Evolutionary conservation across 176 grass and related monocot genomes (phyloP), one percentile per base, ranked within the genome.

Genomic region (Oryza punctata): DNA sequence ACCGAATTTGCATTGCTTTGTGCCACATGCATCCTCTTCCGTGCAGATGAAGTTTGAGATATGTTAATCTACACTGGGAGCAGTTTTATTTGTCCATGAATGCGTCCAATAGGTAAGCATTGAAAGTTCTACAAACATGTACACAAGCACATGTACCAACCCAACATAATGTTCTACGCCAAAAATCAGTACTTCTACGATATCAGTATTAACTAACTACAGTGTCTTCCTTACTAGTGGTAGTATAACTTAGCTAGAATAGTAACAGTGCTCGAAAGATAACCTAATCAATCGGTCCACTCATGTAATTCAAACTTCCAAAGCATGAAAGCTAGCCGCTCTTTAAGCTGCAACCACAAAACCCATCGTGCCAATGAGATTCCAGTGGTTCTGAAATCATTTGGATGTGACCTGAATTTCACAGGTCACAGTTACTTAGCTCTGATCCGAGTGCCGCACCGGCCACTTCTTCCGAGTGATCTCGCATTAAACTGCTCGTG

Each of bases 311-410:
- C 7, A 9, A 40, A 40, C 38, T 40, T 40, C 10, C 18, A 78
- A 85, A 89, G 71, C 82, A 2, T 63, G 76, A 70, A 76, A 81
- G 70, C 11, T 75, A 1, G 23, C 21, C 3, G 41, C 10, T 71
- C 77, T 76, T 89, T 85, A 85, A 49, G 19, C 54, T 0, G 41
- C 78, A 67, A 7, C 57, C 83, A 63, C 52, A 75, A 44, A 19
- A 33, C 23, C 19, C 9, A 81, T 41, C 57, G 33, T 86, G 65
- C 78, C 11, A 57, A 35, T 54, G 21, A 27, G 75, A 74, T 23
- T 67, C 23, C 57, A 45, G 69, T 45, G 85, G 63, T 1, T 59
- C 10, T 33, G 32, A 19, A 21, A 61, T 75, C 54, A 86, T 12
- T 5, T 1, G 50, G 76, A 68, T 49, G 50, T 19, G 28, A 38